phyloP scores from a whole-genome alignment of 2,329 filamentous ascomycete species.

The Gnomoniopsis smithogilvyi region DNA sequence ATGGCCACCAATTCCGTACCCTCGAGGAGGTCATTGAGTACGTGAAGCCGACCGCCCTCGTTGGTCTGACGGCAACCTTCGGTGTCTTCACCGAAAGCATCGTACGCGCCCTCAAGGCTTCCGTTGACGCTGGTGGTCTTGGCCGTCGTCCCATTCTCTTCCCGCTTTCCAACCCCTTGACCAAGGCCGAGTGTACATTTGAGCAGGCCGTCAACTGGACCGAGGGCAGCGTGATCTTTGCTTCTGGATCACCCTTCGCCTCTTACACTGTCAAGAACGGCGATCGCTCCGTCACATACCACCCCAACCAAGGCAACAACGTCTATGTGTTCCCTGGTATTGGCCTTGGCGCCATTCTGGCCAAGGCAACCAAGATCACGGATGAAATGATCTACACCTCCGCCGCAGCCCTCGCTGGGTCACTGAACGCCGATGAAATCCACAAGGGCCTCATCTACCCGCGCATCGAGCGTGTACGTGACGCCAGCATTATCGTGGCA shows the following conservation, averaged over 20 bases:
- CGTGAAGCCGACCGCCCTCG: slow-evolving; percentile 89
- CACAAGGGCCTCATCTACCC: slow-evolving; percentile 86
- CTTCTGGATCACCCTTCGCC: slow-evolving; percentile 89
- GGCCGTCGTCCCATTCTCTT: slow-evolving; percentile 88
- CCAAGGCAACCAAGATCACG: slow-evolving; percentile 81
- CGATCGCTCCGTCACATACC: slow-evolving; percentile 62
- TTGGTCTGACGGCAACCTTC: slow-evolving; percentile 91
- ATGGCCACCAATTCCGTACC: slow-evolving; percentile 68
- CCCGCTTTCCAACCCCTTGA: slow-evolving; percentile 92
- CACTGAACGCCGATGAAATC: slow-evolving; percentile 78
- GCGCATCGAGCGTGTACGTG: slow-evolving; percentile 83
- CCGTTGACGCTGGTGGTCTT: slow-evolving; percentile 58
- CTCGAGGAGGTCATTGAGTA: slow-evolving; percentile 91
- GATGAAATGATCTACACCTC: slow-evolving; percentile 97
- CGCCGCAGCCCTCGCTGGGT: slow-evolving; percentile 74
- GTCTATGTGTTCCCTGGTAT: slow-evolving; percentile 96
- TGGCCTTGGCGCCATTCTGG: slow-evolving; percentile 87
- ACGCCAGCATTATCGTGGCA: slow-evolving; percentile 82
- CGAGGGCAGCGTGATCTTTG: slow-evolving; percentile 87
- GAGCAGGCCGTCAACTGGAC: slow-evolving; percentile 91
- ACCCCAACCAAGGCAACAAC: slow-evolving; percentile 81
- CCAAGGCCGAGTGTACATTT: slow-evolving; percentile 96
- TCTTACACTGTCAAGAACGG: slow-evolving; percentile 62
- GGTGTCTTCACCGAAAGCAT: slow-evolving; percentile 91
- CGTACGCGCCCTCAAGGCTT: slow-evolving; percentile 65